phyloP scores from a whole-genome alignment of 2,329 filamentous ascomycete genomes.

The Trichoderma sp. region DNA sequence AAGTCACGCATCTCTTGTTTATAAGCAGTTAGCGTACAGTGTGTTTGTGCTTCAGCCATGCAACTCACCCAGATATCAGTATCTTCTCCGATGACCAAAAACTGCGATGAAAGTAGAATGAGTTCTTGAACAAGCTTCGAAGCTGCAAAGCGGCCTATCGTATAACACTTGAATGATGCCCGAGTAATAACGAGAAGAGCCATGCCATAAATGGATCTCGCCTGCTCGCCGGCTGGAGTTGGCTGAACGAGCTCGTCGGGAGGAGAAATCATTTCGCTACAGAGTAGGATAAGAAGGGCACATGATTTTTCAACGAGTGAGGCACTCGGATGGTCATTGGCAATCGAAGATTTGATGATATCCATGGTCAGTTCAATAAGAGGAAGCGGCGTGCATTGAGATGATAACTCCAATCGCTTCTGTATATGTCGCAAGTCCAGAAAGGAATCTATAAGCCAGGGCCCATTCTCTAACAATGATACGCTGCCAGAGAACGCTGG shows the following conservation, averaged over 20 bases:
- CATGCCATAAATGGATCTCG: conserved; percentile 44
- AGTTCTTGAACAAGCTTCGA: conserved; percentile 51
- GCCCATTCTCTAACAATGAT: conserved; percentile 46
- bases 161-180: conserved; percentile 40
- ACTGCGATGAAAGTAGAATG: conserved; percentile 42
- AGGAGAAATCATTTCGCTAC: conserved; percentile 45
- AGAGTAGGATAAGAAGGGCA: conserved; percentile 48
- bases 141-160: conserved; percentile 46
- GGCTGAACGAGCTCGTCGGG: conserved; percentile 40
- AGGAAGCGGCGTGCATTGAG: conserved; percentile 40
- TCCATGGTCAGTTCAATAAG: conserved; percentile 46
- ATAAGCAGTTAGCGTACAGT: conserved; percentile 32
- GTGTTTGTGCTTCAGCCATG: not conserved
- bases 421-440: conserved; percentile 49
- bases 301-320: conserved; percentile 44
- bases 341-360: conserved; percentile 37
- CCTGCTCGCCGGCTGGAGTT: conserved; percentile 36
- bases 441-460: conserved; percentile 57
- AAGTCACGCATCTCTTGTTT: conserved; percentile 38
- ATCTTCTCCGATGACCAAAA: conserved; percentile 39
- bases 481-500: conserved; percentile 39
- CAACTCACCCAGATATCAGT: conserved; percentile 50
- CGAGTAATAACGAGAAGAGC: conserved; percentile 47
- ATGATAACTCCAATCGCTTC: conserved; percentile 42
- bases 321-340: conserved; percentile 29